Evolutionary conservation across 192 early-diverging fungal genomes (phyloP).

Genomic region (Podila epigama): DNA sequence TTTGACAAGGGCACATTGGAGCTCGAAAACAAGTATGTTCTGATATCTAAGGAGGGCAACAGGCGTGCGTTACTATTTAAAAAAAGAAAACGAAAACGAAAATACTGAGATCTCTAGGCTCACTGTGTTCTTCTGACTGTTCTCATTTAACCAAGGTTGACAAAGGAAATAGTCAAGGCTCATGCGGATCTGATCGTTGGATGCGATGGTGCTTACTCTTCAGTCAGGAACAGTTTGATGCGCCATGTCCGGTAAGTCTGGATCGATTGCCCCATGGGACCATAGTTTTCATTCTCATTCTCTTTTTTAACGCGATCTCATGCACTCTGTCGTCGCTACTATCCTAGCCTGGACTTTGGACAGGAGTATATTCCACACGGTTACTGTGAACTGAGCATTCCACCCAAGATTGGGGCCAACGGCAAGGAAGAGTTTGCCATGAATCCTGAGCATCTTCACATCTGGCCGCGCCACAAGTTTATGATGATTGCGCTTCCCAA

Average conservation of each 20-base stretch:
- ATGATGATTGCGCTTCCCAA: slow-evolving; percentile 99
- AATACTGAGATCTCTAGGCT: no score
- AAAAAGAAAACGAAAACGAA: no score
- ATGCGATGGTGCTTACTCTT: slow-evolving; percentile 89
- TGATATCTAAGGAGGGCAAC: background rate
- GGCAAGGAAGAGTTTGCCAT: slow-evolving; percentile 77
- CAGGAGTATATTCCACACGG: slow-evolving; percentile 92
- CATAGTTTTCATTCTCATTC: no score
- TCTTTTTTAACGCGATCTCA: no score
- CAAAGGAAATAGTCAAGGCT: slow-evolving; percentile 50
- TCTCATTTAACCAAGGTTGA: no score
- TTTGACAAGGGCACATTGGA: slow-evolving; percentile 70
- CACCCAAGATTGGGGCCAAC: slow-evolving; percentile 62
- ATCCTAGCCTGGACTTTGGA: slow-evolving; percentile 80
- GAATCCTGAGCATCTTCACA: slow-evolving; percentile 92
- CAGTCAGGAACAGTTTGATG: slow-evolving; percentile 84
- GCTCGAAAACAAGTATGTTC: slow-evolving; percentile 53
- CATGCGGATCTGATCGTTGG: slow-evolving; percentile 85
- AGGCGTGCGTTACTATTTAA: no score
- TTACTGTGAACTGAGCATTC: slow-evolving; percentile 93
- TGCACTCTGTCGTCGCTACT: no score
- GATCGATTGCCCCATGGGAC: background rate
- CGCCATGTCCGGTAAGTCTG: slow-evolving; percentile 63
- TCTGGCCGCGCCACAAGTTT: slow-evolving; percentile 95
- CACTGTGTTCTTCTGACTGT: no score